Evolutionary conservation across 805 yeast genomes (phyloP).

Genomic region (Barnettozyma populi): DNA sequence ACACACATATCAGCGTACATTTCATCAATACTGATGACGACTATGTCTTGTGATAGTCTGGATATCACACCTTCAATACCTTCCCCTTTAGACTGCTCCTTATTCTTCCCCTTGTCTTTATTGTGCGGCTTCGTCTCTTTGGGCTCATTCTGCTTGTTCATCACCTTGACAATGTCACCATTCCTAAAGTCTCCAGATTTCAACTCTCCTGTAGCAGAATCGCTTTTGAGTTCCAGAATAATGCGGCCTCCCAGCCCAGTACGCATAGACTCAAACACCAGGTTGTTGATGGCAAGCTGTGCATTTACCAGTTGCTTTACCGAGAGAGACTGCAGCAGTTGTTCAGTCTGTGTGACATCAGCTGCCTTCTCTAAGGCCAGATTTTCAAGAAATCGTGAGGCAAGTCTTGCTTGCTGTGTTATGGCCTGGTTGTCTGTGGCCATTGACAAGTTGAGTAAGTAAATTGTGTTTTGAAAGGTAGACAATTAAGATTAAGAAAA

Average conservation of each 20-base stretch:
- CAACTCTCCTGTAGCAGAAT: slow-evolving; percentile 38
- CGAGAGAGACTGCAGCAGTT: slow-evolving; percentile 43
- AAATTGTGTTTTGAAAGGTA: no score
- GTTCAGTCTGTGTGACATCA: slow-evolving; percentile 21
- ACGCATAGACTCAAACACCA: slow-evolving; percentile 52
- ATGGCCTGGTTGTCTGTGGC: background rate
- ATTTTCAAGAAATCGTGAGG: slow-evolving; percentile 17
- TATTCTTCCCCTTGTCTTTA: slow-evolving; percentile 13
- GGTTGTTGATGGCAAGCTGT: slow-evolving; percentile 73
- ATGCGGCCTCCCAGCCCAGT: slow-evolving; percentile 80
- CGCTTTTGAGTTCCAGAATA: slow-evolving; percentile 56
- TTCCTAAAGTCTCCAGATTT: slow-evolving; percentile 50
- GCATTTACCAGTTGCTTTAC: slow-evolving; percentile 60
- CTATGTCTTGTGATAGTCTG: slow-evolving; percentile 39
- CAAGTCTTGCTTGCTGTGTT: slow-evolving; percentile 7
- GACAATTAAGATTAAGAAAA: no score
- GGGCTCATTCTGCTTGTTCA: slow-evolving; percentile 28
- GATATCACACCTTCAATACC: slow-evolving; percentile 61
- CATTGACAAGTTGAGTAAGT: background rate
- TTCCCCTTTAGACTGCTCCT: slow-evolving; percentile 15
- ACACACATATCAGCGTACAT: slow-evolving; percentile 45
- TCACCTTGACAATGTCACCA: slow-evolving; percentile 74
- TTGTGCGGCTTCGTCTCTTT: slow-evolving; percentile 10
- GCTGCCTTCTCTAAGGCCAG: slow-evolving; percentile 18
- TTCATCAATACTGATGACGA: slow-evolving; percentile 60